phyloP scores from a whole-genome alignment of 306 rosid genomes.

The Purshia tridentata region DNA sequence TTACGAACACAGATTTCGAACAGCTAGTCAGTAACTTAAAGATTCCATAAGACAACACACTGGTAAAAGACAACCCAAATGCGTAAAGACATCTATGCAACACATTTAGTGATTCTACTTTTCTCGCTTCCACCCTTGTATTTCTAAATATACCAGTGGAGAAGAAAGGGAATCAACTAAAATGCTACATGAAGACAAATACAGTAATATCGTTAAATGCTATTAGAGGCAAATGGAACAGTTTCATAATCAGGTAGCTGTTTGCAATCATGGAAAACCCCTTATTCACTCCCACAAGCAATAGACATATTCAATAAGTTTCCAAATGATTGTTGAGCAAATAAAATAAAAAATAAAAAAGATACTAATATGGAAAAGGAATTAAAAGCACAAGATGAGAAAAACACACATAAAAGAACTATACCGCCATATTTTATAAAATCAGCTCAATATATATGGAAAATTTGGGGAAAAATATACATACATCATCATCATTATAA shows the following conservation, averaged over 20 bases:
- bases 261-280: slow-evolving; percentile 1
- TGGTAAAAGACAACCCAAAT: background rate
- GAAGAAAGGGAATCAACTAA: slow-evolving; percentile 1
- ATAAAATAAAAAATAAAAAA: background rate
- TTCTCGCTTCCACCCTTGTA: background rate
- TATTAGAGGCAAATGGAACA: background rate
- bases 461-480: slow-evolving; percentile 19
- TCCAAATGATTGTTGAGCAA: background rate
- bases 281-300: slow-evolving; percentile 11
- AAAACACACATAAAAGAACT: slow-evolving; percentile 9
- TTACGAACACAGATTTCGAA: background rate
- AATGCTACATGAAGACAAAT: background rate
- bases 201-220: slow-evolving; percentile 4
- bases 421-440: slow-evolving; percentile 13
- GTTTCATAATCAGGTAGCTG: background rate
- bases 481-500: slow-evolving; percentile 14
- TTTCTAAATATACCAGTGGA: background rate
- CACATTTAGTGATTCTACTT: background rate
- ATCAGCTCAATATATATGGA: slow-evolving; percentile 9
- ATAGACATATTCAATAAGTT: background rate
- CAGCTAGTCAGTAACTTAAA: background rate
- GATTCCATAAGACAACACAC: background rate
- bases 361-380: background rate
- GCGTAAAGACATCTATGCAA: background rate
- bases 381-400: background rate